These are phyloP conservation scores for Candida hispaniensis DNA, from an alignment of 805 yeast species.

Conservation along the genomic window DNA sequence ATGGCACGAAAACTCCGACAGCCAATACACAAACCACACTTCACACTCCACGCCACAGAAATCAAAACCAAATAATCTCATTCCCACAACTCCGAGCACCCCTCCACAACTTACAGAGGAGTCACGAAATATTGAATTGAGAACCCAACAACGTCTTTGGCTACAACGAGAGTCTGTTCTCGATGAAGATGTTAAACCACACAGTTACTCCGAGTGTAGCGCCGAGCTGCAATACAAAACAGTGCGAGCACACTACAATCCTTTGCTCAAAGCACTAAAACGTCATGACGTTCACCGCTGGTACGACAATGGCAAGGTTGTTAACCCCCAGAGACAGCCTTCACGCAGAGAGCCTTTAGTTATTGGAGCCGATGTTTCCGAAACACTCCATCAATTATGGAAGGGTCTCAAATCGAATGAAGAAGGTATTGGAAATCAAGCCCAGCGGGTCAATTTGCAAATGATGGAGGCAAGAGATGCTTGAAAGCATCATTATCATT, in stretches of 20 bases:
- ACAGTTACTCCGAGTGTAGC: slow-evolving; percentile 4
- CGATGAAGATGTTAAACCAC: slow-evolving; percentile 11
- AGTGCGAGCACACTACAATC: slow-evolving; percentile 59
- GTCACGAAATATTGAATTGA: no score
- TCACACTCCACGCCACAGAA: no score
- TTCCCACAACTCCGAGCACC: no score
- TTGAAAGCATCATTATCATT: no score
- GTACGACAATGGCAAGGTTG: slow-evolving; percentile 15
- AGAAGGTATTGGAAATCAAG: slow-evolving; percentile 11
- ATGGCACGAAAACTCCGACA: no score
- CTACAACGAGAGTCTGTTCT: slow-evolving; percentile 34
- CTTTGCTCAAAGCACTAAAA: slow-evolving; percentile 51
- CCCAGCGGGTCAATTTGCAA: slow-evolving; percentile 9
- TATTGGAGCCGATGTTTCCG: slow-evolving; percentile 1
- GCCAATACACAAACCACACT: no score
- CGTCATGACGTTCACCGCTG: slow-evolving; percentile 27
- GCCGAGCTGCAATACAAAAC: slow-evolving; percentile 57
- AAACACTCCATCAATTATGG: slow-evolving; percentile 4
- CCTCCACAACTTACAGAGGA: no score
- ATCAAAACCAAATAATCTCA: no score
- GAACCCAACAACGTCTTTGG: slow-evolving; percentile 82
- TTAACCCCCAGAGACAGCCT: slow-evolving; percentile 23
- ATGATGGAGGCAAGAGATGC: no score
- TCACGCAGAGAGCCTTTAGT: slow-evolving; percentile 1
- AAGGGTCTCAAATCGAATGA: slow-evolving; percentile 12